These are phyloP conservation scores for Fraxinus albicans DNA, from an alignment of 305 asterid genomes.

Conservation along the genomic window DNA sequence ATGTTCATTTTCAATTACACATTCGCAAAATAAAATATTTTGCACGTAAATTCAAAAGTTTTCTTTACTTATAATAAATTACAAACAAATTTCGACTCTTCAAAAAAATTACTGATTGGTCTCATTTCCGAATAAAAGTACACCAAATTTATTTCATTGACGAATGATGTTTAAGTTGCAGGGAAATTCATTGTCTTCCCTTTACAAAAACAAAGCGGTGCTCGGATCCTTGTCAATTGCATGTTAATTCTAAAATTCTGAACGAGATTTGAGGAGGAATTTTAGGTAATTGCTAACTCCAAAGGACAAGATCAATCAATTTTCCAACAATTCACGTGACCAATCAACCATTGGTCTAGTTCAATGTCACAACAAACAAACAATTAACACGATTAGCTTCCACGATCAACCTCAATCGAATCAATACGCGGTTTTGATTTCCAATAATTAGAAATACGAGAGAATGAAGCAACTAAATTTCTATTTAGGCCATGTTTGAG, in stretches of 20 bases:
- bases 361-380: neutral
- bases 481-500: neutral
- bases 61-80: too few species aligned
- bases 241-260: neutral
- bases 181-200: neutral
- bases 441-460: neutral
- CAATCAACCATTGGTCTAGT: slow-evolving; percentile 16
- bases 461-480: neutral
- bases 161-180: neutral
- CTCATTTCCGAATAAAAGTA: neutral
- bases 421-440: slow-evolving; percentile 3
- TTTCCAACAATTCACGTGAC: slow-evolving; percentile 30
- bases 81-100: neutral
- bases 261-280: neutral
- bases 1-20: neutral
- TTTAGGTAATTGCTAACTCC: neutral
- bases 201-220: neutral
- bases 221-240: neutral
- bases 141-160: neutral
- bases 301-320: slow-evolving; percentile 5
- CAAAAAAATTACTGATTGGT: neutral
- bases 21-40: too few species aligned
- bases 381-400: neutral
- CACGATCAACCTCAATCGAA: neutral
- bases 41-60: neutral